Percentiles rank a stretch among this genome's conserved stretches.
These are phyloP conservation scores for Verticillium nubilum DNA, from an alignment of 2,329 filamentous ascomycete species.

Conservation along the genomic window DNA sequence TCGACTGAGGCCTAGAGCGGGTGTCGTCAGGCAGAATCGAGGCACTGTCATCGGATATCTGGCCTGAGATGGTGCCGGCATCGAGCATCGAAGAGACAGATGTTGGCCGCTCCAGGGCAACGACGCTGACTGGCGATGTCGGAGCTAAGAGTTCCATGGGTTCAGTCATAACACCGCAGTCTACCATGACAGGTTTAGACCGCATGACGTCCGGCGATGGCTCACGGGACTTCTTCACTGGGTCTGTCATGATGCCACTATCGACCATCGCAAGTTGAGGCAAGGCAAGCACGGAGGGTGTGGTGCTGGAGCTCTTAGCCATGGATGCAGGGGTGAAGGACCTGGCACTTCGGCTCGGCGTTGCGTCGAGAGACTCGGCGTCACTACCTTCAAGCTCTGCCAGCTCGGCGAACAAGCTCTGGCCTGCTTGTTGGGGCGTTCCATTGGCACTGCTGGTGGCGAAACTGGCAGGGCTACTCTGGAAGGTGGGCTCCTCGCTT, in stretches of 20 bases:
- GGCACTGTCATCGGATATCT: conserved; percentile 16
- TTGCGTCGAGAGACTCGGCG: conserved; percentile 59
- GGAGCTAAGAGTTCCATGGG: conserved; percentile 14
- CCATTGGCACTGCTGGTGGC: conserved; percentile 40
- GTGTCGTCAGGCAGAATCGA: conserved; percentile 6
- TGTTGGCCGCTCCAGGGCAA: conserved; percentile 22
- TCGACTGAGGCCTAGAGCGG: conserved; percentile 37
- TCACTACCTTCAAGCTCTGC: conserved; percentile 74
- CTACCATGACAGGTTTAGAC: conserved; percentile 28
- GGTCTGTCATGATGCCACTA: conserved; percentile 56
- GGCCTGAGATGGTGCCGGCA: conserved; percentile 6
- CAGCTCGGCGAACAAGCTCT: conserved; percentile 89
- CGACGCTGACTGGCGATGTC: not conserved
- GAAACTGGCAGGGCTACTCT: conserved; percentile 55
- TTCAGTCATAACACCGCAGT: conserved; percentile 39
- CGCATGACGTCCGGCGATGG: not conserved
- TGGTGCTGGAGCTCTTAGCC: conserved; percentile 34
- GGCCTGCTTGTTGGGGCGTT: conserved; percentile 48
- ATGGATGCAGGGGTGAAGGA: conserved; percentile 44
- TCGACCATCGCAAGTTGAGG: conserved; percentile 54
- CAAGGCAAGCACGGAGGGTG: conserved; percentile 43
- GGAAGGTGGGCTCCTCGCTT: conserved; percentile 53
- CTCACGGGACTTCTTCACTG: conserved; percentile 32
- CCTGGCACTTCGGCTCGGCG: conserved; percentile 46
- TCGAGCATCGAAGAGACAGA: conserved; percentile 37